phyloP scores from a whole-genome alignment of 2,329 filamentous ascomycete genomes.

The Nemania sp. region DNA sequence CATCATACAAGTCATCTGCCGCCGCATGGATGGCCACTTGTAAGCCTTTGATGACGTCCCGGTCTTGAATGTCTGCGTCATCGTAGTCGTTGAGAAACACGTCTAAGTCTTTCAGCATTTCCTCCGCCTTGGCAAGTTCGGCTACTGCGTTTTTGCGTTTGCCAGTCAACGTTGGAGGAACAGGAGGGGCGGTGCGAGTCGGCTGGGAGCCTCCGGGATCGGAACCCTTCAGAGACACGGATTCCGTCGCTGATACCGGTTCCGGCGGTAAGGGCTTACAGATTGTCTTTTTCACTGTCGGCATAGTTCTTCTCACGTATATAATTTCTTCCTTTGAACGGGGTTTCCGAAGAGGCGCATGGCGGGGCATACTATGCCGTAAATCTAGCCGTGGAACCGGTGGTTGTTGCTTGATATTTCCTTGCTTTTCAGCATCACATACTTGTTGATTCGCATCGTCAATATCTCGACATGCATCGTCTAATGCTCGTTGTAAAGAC shows the following conservation, averaged over 20 bases:
- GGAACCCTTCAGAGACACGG: slow-evolving; percentile 4
- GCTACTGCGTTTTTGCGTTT: slow-evolving; percentile 25
- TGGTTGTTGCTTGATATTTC: slow-evolving; percentile 19
- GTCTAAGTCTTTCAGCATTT: slow-evolving; percentile 36
- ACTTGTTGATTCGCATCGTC: slow-evolving; percentile 30
- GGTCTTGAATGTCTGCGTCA: slow-evolving; percentile 50
- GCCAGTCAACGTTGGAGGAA: slow-evolving; percentile 5
- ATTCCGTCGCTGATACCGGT: slow-evolving; percentile 15
- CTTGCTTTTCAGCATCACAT: slow-evolving; percentile 12
- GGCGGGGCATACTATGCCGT: slow-evolving; percentile 2
- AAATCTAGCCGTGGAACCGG: slow-evolving; percentile 15
- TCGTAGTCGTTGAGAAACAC: slow-evolving; percentile 42
- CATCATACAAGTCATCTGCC: slow-evolving; percentile 58
- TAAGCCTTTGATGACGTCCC: slow-evolving; percentile 59
- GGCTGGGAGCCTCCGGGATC: slow-evolving; percentile 20
- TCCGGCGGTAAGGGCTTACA: slow-evolving; percentile 30
- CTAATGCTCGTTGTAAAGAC: slow-evolving; percentile 41
- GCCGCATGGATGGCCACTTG: slow-evolving; percentile 61
- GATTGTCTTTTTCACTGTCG: slow-evolving; percentile 17
- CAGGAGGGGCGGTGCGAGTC: slow-evolving; percentile 9
- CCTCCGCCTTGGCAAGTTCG: slow-evolving; percentile 32
- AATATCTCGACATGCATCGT: slow-evolving; percentile 37
- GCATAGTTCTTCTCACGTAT: slow-evolving; percentile 30
- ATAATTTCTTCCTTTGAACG: slow-evolving; percentile 24
- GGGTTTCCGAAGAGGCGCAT: slow-evolving; percentile 20